Base-by-base conservation (phyloP, 768 basidiomycete species). In the Leccinum subgranulosum region DNA sequence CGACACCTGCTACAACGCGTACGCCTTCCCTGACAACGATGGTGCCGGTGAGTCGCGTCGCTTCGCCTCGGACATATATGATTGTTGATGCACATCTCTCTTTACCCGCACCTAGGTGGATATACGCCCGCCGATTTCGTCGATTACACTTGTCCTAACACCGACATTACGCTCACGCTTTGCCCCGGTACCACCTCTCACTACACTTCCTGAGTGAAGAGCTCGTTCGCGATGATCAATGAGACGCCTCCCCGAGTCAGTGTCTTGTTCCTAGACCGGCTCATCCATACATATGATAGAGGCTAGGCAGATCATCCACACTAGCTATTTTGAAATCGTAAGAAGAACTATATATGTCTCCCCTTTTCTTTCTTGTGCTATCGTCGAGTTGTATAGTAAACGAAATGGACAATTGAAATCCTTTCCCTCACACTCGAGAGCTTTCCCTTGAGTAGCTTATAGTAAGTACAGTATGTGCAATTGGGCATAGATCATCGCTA, bases 11-110 rank as follows among this genome's bases (percentile, higher is more conserved):
- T 58, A 51, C 58, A 71, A 73, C 21, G 69, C 71, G 29, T 73
- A 73, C 10, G 69, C 69, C 23, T 71, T 71, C 65, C 69, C 69
- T 21, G 71, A 71, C 58, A 71, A 71, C 39, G 71, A 73, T 17
- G 71, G 71, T 19, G 36, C 69, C 3, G 0, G 69, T 73, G 51
- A 52, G 46, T 47, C 46, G 25, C 8, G 67, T 60, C 28, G 7
- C 6, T 21, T 25, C 6, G n/a, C 21, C 15, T 45, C 14, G 1
- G 2, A 19, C 10, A 6, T 19, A 19, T 14, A 6, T 2, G 21
- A 36, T 5, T 50, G n/a, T 17, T 68, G 10, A 68, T 31, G 7
- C 2, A 17, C 4, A 15, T 31, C 8, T 25, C 25, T 15, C 41
- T 19, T 43, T 43, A 4, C 41, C 19, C 10, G n/a, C 33, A 10